phyloP scores from a whole-genome alignment of 805 yeast species.

The Nakazawaea laoshanensis region DNA sequence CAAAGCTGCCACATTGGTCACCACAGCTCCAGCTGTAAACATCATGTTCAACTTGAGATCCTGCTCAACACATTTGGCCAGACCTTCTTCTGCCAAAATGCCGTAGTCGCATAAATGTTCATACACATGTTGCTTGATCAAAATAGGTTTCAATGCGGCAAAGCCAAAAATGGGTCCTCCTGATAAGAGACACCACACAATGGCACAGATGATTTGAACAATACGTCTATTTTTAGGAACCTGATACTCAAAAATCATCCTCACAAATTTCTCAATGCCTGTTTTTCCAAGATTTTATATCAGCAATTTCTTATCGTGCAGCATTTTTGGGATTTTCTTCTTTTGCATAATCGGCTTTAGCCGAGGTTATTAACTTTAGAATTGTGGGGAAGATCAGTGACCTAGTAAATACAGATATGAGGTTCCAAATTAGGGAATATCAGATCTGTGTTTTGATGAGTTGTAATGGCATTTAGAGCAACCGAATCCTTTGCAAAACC shows the following conservation, averaged over 20 bases:
- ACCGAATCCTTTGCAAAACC: too few relatives aligned
- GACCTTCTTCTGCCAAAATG: conserved; percentile 7
- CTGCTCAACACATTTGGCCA: conserved; percentile 39
- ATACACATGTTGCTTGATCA: conserved; percentile 40
- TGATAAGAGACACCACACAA: conserved; percentile 44
- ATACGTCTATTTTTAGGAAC: conserved; percentile 19
- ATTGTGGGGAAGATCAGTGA: too few relatives aligned
- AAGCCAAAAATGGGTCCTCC: conserved; percentile 56
- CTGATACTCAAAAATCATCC: conserved; percentile 9
- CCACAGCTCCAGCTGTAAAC: conserved; percentile 50
- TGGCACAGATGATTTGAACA: conserved; percentile 39
- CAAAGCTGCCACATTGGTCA: conserved; percentile 47
- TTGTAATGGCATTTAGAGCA: too few relatives aligned
- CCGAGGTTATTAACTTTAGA: too few relatives aligned
- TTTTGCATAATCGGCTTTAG: too few relatives aligned
- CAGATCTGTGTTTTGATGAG: too few relatives aligned
- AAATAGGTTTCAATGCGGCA: conserved; percentile 49
- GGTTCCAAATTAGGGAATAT: too few relatives aligned
- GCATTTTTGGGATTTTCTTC: too few relatives aligned
- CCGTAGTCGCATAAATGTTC: conserved; percentile 28
- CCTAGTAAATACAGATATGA: too few relatives aligned
- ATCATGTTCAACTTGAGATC: conserved; percentile 49
- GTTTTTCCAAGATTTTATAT: too few relatives aligned
- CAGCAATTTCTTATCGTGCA: too few relatives aligned
- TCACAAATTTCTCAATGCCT: background rate